Base-by-base conservation (phyloP, 2,329 filamentous ascomycete species). In the Phaeosphaeriaceae sp. region DNA sequence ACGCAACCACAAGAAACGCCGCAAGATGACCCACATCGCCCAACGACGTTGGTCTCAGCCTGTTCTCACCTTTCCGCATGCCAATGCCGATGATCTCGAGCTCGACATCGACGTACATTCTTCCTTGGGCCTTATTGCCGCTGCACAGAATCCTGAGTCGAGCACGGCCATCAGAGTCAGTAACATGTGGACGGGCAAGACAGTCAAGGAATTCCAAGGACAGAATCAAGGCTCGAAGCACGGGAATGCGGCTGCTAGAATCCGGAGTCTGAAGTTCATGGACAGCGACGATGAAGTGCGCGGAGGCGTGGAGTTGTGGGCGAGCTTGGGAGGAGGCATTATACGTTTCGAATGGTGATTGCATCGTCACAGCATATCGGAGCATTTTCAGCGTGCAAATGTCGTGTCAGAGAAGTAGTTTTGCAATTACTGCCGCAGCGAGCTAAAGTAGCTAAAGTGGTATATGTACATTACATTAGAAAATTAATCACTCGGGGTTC, bases 181-280 rank as follows among this genome's bases (percentile, higher is more conserved):
- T 46, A 78, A 73, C 48, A 47, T 79, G 46, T 73, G 70, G 62
- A 75, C 71, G 0, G 77, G 77, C 4, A 64, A 66, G 24, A 50
- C 61, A 19, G 60, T 74, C 1, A 65, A 63, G n/a, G 68, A 73
- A 49, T 74, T n/a, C 35, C 32, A 30, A 52, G 17, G 15, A 24
- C 8, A 24, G 3, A 28, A 46, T 9, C 35, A 49, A 4, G 17
- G 50, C 13, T 43, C 42, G 24, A 49, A 19, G 49, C 26, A 8
- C 17, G 35, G n/a, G 52, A 42, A 32, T 9, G n/a, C 43, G 24
- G 35, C 42, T 19, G 43, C 43, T 10, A 57, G 57, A 52, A 66
- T 69, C 19, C 64, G 68, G 23, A 67, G 67, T 57, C 32, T 78
- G 9, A 68, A 66, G 46, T 78, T 77, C 53, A 52, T 77, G 32